Evolutionary conservation across 257 asterid species (phyloP).

Genomic region (Przewalskia tangutica): DNA sequence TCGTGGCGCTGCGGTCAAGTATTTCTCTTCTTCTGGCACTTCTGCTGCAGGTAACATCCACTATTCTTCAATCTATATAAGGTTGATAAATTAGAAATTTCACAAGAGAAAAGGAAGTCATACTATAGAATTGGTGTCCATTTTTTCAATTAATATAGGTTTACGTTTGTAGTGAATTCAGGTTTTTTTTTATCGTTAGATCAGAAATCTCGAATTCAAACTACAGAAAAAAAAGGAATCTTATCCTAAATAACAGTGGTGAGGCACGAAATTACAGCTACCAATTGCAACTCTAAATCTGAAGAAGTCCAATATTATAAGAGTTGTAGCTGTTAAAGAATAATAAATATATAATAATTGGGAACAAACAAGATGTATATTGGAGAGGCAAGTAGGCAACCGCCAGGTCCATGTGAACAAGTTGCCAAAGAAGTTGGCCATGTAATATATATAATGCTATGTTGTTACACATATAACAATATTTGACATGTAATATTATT

Average conservation of each 20-base stretch:
- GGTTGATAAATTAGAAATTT: neutral
- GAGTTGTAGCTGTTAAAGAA: neutral
- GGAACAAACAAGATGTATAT: neutral
- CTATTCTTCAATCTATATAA: neutral
- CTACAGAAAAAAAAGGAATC: no score
- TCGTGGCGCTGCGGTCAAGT: no score
- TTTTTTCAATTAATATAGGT: neutral
- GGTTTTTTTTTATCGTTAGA: no score
- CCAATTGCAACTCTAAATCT: neutral
- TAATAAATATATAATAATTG: neutral
- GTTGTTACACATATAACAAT: no score
- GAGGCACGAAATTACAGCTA: neutral
- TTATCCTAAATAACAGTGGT: neutral
- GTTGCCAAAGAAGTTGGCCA: conserved; percentile 3
- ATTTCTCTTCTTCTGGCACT: no score
- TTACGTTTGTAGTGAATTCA: neutral
- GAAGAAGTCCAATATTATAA: neutral
- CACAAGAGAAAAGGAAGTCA: neutral
- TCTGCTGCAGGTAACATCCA: no score
- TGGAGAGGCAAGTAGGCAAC: neutral
- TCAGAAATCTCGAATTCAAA: no score
- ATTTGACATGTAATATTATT: no score
- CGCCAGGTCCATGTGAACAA: conserved; percentile 3
- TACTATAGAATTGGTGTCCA: neutral
- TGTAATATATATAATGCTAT: no score